These are phyloP conservation scores for Boechera divaricarpa DNA, from an alignment of 345 rosid genomes.

Conservation along the genomic window DNA sequence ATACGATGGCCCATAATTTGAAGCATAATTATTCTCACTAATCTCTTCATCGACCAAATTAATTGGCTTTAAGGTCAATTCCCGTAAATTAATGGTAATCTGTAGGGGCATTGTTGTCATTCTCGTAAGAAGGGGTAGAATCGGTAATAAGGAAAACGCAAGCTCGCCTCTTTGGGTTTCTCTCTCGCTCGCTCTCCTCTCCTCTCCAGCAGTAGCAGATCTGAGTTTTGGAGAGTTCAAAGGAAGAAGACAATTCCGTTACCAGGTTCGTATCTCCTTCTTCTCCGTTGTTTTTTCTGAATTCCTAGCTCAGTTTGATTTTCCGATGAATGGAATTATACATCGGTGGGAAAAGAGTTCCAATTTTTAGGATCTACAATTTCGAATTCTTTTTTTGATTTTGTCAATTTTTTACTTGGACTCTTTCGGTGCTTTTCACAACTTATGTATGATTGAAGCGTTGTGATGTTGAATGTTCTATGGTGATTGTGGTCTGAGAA, in stretches of 20 bases:
- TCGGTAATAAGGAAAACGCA: constrained; percentile 7
- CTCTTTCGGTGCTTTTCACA: not conserved
- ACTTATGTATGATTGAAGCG: too few relatives aligned
- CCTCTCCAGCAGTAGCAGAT: constrained; percentile 6
- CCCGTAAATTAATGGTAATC: not conserved
- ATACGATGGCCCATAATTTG: not conserved
- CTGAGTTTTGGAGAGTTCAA: constrained; percentile 15
- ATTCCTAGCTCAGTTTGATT: not conserved
- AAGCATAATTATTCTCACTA: too few relatives aligned
- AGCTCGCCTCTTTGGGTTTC: constrained; percentile 5
- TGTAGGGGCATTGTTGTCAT: constrained; percentile 10
- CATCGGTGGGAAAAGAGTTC: not conserved
- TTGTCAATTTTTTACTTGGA: not conserved
- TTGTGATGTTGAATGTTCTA: not conserved
- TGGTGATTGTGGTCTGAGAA: not conserved
- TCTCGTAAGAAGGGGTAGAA: constrained; percentile 8
- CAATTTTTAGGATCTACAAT: not conserved
- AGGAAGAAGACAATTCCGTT: constrained; percentile 10
- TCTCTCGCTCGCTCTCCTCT: constrained; percentile 2
- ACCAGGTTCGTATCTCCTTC: constrained; percentile 9
- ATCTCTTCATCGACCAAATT: too few relatives aligned
- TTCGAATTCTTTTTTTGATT: not conserved
- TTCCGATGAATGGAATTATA: not conserved
- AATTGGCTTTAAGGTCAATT: not conserved
- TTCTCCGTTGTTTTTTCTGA: not conserved